Percentiles rank a stretch among this genome's conserved stretches.
These are phyloP conservation scores for Trichosanthes cucumerina DNA, from an alignment of 306 rosid genomes.

Conservation along the genomic window DNA sequence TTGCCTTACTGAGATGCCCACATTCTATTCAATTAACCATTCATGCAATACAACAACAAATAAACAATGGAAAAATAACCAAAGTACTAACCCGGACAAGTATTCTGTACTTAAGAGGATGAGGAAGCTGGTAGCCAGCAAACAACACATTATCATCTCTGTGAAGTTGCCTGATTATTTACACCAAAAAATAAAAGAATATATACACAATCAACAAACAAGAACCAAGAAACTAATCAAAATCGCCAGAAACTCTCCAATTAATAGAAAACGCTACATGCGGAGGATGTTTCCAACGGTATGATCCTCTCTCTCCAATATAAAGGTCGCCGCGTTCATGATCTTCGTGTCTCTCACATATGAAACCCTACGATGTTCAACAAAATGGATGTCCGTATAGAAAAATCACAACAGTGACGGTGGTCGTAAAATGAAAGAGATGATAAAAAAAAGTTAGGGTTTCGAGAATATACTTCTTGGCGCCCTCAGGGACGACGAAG, in stretches of 20 bases:
- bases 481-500: slow-evolving; percentile 91
- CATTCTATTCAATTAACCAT: not conserved
- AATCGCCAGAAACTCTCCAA: not conserved
- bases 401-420: not conserved
- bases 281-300: slow-evolving; percentile 83
- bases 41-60: not conserved
- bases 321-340: slow-evolving; percentile 77
- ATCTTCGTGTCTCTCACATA: slow-evolving; percentile 94
- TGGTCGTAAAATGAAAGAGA: not conserved
- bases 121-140: slow-evolving; percentile 93
- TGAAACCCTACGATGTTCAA: slow-evolving; percentile 49
- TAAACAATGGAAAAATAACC: too few relatives aligned
- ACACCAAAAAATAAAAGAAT: not conserved
- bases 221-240: not conserved
- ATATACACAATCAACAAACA: not conserved
- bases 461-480: slow-evolving; percentile 46
- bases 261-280: slow-evolving; percentile 33
- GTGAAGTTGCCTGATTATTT: slow-evolving; percentile 62
- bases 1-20: too few relatives aligned
- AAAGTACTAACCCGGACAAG: slow-evolving; percentile 54
- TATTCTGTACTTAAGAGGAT: slow-evolving; percentile 90
- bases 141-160: slow-evolving; percentile 74
- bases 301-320: slow-evolving; percentile 87
- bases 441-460: not conserved
- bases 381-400: not conserved